Base-by-base conservation (phyloP, 2,329 filamentous ascomycete species). In the Venturia oleaginea region DNA sequence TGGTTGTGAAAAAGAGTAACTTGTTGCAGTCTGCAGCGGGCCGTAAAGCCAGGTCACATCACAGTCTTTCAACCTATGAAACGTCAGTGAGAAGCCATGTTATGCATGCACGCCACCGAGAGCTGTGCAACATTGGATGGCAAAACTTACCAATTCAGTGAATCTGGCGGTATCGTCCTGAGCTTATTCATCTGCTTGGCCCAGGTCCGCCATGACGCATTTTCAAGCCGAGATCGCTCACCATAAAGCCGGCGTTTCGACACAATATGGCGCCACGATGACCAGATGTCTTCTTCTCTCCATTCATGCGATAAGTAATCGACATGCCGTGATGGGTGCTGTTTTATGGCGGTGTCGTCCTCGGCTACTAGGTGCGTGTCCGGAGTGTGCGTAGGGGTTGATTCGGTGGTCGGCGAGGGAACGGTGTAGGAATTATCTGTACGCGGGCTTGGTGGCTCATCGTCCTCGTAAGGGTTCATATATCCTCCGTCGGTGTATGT, bases 1-100 rank as follows among this genome's bases (percentile, higher is more conserved):
- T 61, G 77, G 75, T 62, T 79, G 74, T 15, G 76, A 75, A 65
- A 84, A 78, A 71, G 70, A 80, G 66, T 81, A 84, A 64, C 81
- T 83, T 4, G 81, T 79, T 27, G 88, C 87, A 0, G 88, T 88
- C 74, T 96, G 93, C 60, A 97, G 77, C 15, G 94, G 94, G 0
- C 94, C 94, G 72, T 97, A 99, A 0, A 99, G 81, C 94, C 93
- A 99, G 57, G 93, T 97, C 38, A 97, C 92, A 75, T 99, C 93
- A 74, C 90, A 94, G 71, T 97, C 94, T 75, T 97, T 99, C 66
- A 97, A 81, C 92, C 92, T 96, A 71, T 34, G 46, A 19, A 22
- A 34, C 37, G 32, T 65, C 59, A 80, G 75, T 64, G 66, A 32
- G 61, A 42, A 24, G 69, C 67, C 70, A 72, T 72, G 68, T 68